phyloP scores from a whole-genome alignment of 495 filamentous ascomycete species.

The Talaromyces trachyspermus region DNA sequence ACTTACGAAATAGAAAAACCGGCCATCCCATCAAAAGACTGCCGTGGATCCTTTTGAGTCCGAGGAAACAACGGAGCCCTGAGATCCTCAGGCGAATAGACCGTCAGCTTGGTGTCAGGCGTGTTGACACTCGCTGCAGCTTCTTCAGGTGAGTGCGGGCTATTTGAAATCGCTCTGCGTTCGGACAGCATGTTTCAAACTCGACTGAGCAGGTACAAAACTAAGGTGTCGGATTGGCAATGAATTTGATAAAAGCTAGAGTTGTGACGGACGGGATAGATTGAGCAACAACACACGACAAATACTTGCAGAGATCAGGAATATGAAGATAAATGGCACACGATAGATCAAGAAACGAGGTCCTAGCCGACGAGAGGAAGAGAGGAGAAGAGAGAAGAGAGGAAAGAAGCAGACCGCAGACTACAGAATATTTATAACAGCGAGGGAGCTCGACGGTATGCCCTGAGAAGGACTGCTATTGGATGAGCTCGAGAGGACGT shows the following conservation, averaged over 20 bases:
- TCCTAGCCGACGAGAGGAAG: background rate
- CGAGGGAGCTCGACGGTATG: no score
- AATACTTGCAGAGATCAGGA: background rate
- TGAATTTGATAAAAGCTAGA: slow-evolving; percentile 2
- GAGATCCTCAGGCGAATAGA: slow-evolving; percentile 55
- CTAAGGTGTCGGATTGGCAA: no score
- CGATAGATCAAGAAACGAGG: slow-evolving; percentile 5
- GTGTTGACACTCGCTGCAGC: slow-evolving; percentile 52
- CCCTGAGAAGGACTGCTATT: no score
- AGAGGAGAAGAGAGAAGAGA: no score
- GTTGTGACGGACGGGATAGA: no score
- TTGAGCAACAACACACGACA: background rate
- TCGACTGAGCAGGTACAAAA: no score
- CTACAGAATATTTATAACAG: no score
- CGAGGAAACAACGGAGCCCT: slow-evolving; percentile 15
- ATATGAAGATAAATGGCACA: background rate
- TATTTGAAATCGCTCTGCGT: slow-evolving; percentile 23
- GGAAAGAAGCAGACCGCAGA: background rate
- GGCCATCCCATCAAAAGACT: slow-evolving; percentile 10
- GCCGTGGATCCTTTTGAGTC: slow-evolving; percentile 9
- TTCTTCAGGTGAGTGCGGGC: slow-evolving; percentile 52
- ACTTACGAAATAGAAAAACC: slow-evolving; percentile 7
- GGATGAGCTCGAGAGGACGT: no score
- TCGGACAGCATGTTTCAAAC: slow-evolving; percentile 4
- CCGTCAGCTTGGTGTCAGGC: slow-evolving; percentile 54